Conservation (phyloP, 495 filamentous ascomycete species). For the Neurospora africana region DNA sequence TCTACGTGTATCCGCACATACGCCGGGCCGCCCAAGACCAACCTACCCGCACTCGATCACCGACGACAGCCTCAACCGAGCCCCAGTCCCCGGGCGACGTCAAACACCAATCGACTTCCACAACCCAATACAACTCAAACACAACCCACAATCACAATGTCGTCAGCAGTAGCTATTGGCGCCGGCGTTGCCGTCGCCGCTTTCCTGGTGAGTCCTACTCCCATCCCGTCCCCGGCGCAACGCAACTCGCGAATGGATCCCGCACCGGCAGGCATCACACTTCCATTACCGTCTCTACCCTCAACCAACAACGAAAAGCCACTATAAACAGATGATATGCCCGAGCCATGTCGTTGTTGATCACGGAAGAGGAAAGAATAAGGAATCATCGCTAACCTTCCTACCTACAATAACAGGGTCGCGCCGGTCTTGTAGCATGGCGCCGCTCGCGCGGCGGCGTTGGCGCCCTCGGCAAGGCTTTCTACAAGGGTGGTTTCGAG, state of each 20-base stretch:
- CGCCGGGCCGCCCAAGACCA: background rate
- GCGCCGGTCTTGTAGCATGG: slow-evolving; percentile 81
- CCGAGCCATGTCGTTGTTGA: background rate
- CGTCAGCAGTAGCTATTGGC: slow-evolving; percentile 64
- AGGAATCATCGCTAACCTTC: background rate
- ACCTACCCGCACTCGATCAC: background rate
- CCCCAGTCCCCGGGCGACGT: background rate
- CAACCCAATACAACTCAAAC: background rate
- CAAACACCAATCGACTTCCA: slow-evolving; percentile 3
- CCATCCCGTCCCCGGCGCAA: background rate
- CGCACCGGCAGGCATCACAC: background rate
- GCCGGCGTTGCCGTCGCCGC: slow-evolving; percentile 65
- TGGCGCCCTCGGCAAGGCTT: slow-evolving; percentile 73
- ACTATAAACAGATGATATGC: background rate
- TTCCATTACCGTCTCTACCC: background rate
- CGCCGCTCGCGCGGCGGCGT: slow-evolving; percentile 70
- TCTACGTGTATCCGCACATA: background rate
- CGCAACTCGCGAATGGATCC: background rate
- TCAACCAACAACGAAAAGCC: background rate
- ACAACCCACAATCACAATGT: slow-evolving; percentile 48
- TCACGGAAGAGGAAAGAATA: background rate
- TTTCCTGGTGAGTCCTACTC: slow-evolving; percentile 51
- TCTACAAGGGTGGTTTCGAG: slow-evolving; percentile 97
- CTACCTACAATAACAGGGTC: slow-evolving; percentile 47
- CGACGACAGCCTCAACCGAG: slow-evolving; percentile 1